Evolutionary conservation across 495 filamentous ascomycete species (phyloP), one percentile per base, ranked within the genome.

Genomic region (Aspergillus biplanus): DNA sequence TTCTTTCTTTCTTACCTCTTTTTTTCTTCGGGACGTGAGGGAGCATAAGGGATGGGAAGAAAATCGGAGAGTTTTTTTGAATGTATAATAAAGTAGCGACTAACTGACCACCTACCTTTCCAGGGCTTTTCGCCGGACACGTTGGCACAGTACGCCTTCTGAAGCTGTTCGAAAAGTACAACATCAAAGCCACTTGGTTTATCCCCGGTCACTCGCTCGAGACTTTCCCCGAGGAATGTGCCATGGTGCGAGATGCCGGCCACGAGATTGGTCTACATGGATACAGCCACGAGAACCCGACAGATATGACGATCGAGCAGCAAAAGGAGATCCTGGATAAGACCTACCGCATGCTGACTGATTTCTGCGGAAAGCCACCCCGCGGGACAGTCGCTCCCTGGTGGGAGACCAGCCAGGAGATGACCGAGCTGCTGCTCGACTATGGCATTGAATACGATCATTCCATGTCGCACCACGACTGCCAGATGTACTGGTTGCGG

Each of bases 131-230:
- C 71, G 90, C 90, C 34, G 90, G 89, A 35, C 90, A 88, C 7
- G 79, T 91, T 39, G 90, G 90, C 34, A 88, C 88, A 1, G 82
- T 84, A 9, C 86, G 90, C 8, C 76, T 94, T 3, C 82, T 94
- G 8, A 91, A 90, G 64, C 72, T 94, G 3, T 91, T 92, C 71
- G 81, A 87, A 7, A 92, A 91, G 71, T 89, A 92, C 80, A 85
- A 87, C 61, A 94, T 94, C 78, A 92, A 90, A 74, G 84, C 88
- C 12, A 91, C 90, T 7, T 93, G 89, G 87, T 93, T 94, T 73
- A 92, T 94, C 62, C 90, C 90, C 0, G 90, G 90, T 0, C 90
- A 94, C 73, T 88, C 86, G 0, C 83, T 94, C 15, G 90, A 94
- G 63, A 91, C 82, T 13, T 93, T 92, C 69, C 90, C 90, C 0